These are phyloP conservation scores for Hansfordia pulvinata DNA, from an alignment of 2,329 filamentous ascomycete genomes.

Conservation along the genomic window DNA sequence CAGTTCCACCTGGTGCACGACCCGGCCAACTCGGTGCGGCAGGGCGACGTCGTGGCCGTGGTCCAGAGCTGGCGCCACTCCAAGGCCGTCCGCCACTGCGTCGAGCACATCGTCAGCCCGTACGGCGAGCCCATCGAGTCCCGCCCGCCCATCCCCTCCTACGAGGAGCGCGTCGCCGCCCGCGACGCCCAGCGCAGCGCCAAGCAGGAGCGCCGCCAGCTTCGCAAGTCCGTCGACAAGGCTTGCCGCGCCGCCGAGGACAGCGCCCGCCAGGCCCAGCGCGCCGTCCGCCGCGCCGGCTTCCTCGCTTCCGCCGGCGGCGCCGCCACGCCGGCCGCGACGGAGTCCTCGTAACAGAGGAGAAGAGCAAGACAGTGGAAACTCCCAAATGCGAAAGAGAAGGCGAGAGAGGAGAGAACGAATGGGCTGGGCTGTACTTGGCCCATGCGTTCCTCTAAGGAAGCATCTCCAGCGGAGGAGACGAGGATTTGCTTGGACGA, in stretches of 20 bases:
- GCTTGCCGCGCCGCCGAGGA: conserved; percentile 9
- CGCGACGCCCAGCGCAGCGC: conserved; percentile 28
- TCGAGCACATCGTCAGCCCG: conserved; percentile 62
- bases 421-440: too few species aligned
- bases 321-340: conserved; percentile 1
- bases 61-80: conserved; percentile 50
- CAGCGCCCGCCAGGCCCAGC: conserved; percentile 4
- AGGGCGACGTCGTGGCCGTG: conserved; percentile 65
- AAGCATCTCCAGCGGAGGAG: too few species aligned
- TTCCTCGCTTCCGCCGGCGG: conserved; percentile 3
- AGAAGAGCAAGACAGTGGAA: too few species aligned
- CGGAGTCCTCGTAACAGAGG: conserved; percentile 1
- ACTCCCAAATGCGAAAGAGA: too few species aligned
- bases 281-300: conserved; percentile 4
- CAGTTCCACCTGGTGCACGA: conserved; percentile 64
- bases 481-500: too few species aligned
- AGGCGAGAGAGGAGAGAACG: too few species aligned
- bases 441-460: too few species aligned
- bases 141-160: conserved; percentile 50
- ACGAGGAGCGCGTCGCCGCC: conserved; percentile 41
- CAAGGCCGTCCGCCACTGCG: conserved; percentile 57
- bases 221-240: neutral
- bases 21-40: conserved; percentile 57
- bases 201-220: conserved; percentile 24
- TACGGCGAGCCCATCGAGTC: conserved; percentile 47